These are phyloP conservation scores for Dinochytrium kinnereticum DNA, from an alignment of 371 early-diverging fungal genomes.

Conservation along the genomic window DNA sequence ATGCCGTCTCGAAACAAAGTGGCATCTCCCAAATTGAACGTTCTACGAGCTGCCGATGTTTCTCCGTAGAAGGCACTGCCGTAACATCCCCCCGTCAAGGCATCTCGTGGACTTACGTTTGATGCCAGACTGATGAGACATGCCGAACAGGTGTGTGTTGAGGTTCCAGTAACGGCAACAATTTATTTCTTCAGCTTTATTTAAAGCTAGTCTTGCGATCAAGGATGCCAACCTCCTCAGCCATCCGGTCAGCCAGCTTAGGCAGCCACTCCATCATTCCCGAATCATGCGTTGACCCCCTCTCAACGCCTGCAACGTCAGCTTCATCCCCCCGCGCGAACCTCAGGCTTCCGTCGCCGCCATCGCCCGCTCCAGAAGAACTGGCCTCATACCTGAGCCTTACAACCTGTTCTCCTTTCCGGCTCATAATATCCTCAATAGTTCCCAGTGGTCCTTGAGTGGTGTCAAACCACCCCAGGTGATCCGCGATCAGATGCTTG, in stretches of 20 bases:
- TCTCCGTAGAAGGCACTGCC: no score
- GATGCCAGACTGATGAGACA: constrained; percentile 70
- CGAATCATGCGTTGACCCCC: background rate
- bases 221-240: constrained; percentile 10
- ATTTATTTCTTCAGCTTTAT: no score
- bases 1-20: no score
- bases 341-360: no score
- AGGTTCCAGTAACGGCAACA: no score
- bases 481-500: constrained; percentile 94
- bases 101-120: constrained; percentile 48
- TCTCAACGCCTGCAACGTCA: constrained; percentile 13
- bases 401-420: constrained; percentile 62
- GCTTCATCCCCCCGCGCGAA: constrained; percentile 8
- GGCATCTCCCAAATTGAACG: no score
- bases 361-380: constrained; percentile 21
- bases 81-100: no score
- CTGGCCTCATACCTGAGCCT: constrained; percentile 16
- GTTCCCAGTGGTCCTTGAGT: constrained; percentile 65
- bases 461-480: constrained; percentile 77
- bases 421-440: constrained; percentile 82
- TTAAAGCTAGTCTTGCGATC: background rate
- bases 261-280: constrained; percentile 58
- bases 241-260: constrained; percentile 38
- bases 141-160: no score
- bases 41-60: no score